Base-by-base conservation (phyloP, 306 rosid genomes). In the Inga oerstediana region DNA sequence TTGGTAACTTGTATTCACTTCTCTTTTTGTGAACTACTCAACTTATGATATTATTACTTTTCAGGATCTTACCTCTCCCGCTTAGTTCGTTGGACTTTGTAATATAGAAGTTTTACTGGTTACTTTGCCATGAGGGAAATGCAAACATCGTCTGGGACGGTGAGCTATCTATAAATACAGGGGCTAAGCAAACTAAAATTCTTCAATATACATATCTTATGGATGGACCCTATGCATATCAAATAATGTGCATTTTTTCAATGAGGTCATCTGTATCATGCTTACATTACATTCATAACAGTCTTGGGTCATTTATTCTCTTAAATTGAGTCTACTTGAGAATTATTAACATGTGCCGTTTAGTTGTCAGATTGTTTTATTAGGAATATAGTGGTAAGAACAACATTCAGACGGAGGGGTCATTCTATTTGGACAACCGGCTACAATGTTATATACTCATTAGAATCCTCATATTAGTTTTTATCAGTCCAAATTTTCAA, bases 1-100 rank as follows among this genome's bases (percentile, higher is more conserved):
- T 77, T 77, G 73, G 43, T 49, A 16, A 59, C 45, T 15, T 59
- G 1, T 24, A 61, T 22, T 61, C 6, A 54, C 27, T 39, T 32
- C 49, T 78, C 32, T 13, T 73, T 78, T 12, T 48, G 30, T 27
- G n/a, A 74, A 13, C 52, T 1, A 73, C 76, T 51, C 34, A 41
- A 19, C 59, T 11, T 64, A 35, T 30, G 22, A 37, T 32, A 71
- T 46, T 74, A 41, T 54, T 52, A 37, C 43, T 43, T 72, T 52
- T 43, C 77, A 74, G 87, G 83, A 75, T 82, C 74, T 39, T 16
- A 34, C 73, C 76, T 64, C n/a, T 8, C 76, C 46, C 30, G n/a
- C 43, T 81, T 77, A 7, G 76, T 41, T 56, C 76, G 27, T 72
- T 32, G 52, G 54, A 10, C 72, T 17, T n/a, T 43, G 54, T 52